These are phyloP conservation scores for Malus asiatica DNA, from an alignment of 306 rosid species.

Conservation along the genomic window DNA sequence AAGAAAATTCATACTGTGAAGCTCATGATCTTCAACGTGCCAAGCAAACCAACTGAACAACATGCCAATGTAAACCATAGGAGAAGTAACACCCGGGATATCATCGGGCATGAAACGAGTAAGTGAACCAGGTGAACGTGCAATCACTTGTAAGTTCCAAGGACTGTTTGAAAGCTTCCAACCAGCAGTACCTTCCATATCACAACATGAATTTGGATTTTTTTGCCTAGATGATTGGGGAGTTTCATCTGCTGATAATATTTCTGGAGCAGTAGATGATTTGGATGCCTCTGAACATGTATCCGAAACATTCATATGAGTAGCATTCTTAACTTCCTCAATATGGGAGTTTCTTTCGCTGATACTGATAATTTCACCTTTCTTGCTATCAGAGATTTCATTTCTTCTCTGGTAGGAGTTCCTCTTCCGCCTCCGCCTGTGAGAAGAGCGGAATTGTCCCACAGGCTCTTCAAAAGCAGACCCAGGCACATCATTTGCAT, in stretches of 20 bases:
- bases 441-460: slow-evolving; percentile 55
- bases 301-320: slow-evolving; percentile 20
- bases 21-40: slow-evolving; percentile 99
- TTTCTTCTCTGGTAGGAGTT: slow-evolving; percentile 57
- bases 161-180: slow-evolving; percentile 99
- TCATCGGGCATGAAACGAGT: slow-evolving; percentile 99
- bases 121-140: slow-evolving; percentile 95
- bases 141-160: slow-evolving; percentile 95
- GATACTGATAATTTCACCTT: slow-evolving; percentile 21
- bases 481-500: slow-evolving; percentile 98
- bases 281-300: slow-evolving; percentile 31
- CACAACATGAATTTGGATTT: slow-evolving; percentile 37
- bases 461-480: slow-evolving; percentile 84
- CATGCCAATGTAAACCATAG: slow-evolving; percentile 98
- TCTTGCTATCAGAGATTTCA: slow-evolving; percentile 37
- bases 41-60: slow-evolving; percentile 99
- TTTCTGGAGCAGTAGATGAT: slow-evolving; percentile 24
- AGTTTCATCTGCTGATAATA: slow-evolving; percentile 35
- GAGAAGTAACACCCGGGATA: slow-evolving; percentile 98
- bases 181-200: slow-evolving; percentile 88
- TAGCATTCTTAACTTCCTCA: slow-evolving; percentile 22
- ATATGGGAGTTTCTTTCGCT: slow-evolving; percentile 15
- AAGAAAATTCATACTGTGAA: slow-evolving; percentile 96
- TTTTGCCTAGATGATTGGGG: slow-evolving; percentile 40
- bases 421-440: slow-evolving; percentile 68